A percentile compares a stretch with the other conserved stretches of the same genome.
These are phyloP conservation scores for Cornus kousa DNA, from an alignment of 148 eudicot species.

Conservation along the genomic window DNA sequence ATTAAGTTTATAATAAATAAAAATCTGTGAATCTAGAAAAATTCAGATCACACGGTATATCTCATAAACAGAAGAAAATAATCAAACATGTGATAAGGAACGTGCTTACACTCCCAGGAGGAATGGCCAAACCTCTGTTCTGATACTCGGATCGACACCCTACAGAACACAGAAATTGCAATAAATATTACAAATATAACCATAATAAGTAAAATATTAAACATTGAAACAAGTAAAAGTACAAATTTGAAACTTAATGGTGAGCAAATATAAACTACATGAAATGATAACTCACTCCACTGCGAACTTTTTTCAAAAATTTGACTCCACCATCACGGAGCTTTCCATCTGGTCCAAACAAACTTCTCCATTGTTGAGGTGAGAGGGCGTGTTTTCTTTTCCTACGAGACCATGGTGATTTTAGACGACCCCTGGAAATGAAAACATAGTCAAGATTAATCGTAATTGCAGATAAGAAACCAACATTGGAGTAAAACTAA, in stretches of 20 bases:
- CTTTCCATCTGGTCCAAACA: conserved; percentile 74
- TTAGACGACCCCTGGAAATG: conserved; percentile 66
- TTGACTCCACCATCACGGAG: conserved; percentile 78
- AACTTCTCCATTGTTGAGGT: conserved; percentile 69
- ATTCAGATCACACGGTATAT: neutral
- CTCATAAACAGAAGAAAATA: neutral
- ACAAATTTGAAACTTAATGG: neutral
- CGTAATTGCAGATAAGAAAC: conserved; percentile 4
- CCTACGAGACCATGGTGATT: conserved; percentile 97
- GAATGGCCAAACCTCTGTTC: conserved; percentile 98
- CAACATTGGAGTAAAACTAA: neutral
- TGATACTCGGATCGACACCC: conserved; percentile 90
- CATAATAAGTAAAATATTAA: too few relatives aligned
- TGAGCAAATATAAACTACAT: neutral
- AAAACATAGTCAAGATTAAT: conserved; percentile 1
- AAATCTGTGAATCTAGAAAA: neutral
- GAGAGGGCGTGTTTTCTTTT: conserved; percentile 73
- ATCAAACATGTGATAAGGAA: conserved; percentile 3
- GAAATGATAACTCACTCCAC: conserved; percentile 60
- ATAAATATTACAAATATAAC: neutral
- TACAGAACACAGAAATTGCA: conserved; percentile 26
- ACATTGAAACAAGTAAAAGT: too few relatives aligned
- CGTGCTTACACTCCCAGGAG: conserved; percentile 96
- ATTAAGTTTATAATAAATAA: neutral
- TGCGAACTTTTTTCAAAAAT: conserved; percentile 89